Evolutionary conservation across 345 rosid genomes (phyloP).

Genomic region (Viola odorata): DNA sequence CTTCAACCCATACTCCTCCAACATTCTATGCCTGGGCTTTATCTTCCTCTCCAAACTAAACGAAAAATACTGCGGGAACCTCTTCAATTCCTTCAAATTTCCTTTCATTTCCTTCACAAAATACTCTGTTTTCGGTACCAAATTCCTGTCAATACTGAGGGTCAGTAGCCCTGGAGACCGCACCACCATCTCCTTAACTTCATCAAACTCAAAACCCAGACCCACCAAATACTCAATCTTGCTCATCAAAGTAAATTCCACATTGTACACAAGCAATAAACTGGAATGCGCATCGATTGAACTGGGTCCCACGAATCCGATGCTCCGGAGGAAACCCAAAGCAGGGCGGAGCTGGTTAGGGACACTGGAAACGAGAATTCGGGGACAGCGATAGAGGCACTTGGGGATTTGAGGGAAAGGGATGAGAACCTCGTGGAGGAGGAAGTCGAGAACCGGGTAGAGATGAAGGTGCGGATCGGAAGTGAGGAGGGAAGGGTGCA

Average conservation of each 20-base stretch:
- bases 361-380: conserved; percentile 49
- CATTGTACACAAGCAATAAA: conserved; percentile 55
- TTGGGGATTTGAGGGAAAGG: conserved; percentile 43
- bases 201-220: conserved; percentile 43
- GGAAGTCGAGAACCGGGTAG: conserved; percentile 59
- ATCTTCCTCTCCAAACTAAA: conserved; percentile 89
- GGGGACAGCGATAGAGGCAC: conserved; percentile 63
- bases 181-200: conserved; percentile 60
- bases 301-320: conserved; percentile 51
- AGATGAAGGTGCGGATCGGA: conserved; percentile 46
- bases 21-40: conserved; percentile 62
- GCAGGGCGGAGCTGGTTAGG: conserved; percentile 55
- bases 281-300: conserved; percentile 46
- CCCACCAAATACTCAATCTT: conserved; percentile 50
- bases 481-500: conserved; percentile 67
- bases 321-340: conserved; percentile 37
- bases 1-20: conserved; percentile 47
- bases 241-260: conserved; percentile 48
- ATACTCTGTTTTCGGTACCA: conserved; percentile 60
- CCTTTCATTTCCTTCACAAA: conserved; percentile 60
- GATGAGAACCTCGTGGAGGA: conserved; percentile 48
- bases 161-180: conserved; percentile 77
- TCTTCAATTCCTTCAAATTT: conserved; percentile 50
- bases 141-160: conserved; percentile 57
- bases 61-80: conserved; percentile 83